Evolutionary conservation across 2,329 filamentous ascomycete genomes (phyloP), one percentile per base, ranked within the genome.

Genomic region (Ceratocystis lukuohia): DNA sequence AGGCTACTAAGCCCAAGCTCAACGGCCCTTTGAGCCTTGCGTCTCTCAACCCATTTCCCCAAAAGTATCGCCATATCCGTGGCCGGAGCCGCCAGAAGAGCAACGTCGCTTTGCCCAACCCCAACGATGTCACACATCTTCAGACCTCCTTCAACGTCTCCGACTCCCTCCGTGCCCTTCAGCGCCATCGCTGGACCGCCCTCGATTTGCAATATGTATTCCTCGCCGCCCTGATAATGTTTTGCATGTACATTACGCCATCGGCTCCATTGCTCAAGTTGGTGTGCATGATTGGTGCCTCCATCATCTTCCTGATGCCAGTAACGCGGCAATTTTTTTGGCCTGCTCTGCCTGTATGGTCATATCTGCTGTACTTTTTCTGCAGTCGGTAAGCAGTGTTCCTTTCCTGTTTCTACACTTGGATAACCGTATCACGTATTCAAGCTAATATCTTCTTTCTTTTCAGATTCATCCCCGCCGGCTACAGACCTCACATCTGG

Each of bases 401-500:
- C 17, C 45, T 17, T 56, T 48, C 17, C 45, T 17, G 45, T 20
- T 17, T 17, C 17, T 20, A 5, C 4, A 48, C 45, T 46, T 20
- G 15, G 8, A 20, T 8, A 48, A 2, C 45, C 5, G 45, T 7
- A 48, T 8, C 45, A 20, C 45, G 15, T 8, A 17, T 48, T 20
- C 45, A 2, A 15, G 5, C 45, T 48, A n/a, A 20, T 3, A 6
- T 17, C 48, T 6, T 28, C 1, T 5, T 10, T 50, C 44, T 61
- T 10, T 67, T 10, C 73, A 96, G 91, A 73, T 96, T 96, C 77
- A 92, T 96, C 71, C 88, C 91, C 46, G 84, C 86, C 71, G 88
- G 93, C 73, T 94, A 91, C 78, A 86, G 93, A 71, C 92, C 92
- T 68, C 88, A 91, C 69, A 96, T 96, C 72, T 96, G 91, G 89